Evolutionary conservation across 2,329 filamentous ascomycete species (phyloP).

Genomic region (Escovopsis sp.): DNA sequence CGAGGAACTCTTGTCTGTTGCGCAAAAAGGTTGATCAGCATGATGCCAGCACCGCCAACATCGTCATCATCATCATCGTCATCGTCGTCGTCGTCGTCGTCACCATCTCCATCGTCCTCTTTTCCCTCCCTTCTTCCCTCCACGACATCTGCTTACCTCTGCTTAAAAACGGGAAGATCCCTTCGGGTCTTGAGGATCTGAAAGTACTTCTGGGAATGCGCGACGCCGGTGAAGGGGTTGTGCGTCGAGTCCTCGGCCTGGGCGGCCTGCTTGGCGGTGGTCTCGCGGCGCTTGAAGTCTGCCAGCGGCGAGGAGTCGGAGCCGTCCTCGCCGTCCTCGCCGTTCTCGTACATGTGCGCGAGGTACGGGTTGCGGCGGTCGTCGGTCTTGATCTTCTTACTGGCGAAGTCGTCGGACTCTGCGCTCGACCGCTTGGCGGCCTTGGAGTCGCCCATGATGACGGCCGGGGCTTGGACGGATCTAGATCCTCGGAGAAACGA

Average conservation of each 20-base stretch:
- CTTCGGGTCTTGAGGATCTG: conserved; percentile 72
- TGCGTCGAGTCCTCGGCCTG: conserved; percentile 63
- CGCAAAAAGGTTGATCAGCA: background rate
- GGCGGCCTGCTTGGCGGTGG: conserved; percentile 60
- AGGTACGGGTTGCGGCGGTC: conserved; percentile 65
- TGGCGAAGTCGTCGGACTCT: conserved; percentile 25
- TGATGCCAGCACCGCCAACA: too few species aligned
- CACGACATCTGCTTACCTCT: conserved; percentile 42
- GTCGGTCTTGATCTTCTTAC: conserved; percentile 30
- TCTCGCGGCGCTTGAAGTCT: conserved; percentile 61
- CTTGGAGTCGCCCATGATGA: conserved; percentile 24
- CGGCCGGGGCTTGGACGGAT: too few species aligned
- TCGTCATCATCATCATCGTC: too few species aligned
- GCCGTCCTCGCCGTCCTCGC: conserved; percentile 15
- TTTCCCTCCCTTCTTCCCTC: background rate
- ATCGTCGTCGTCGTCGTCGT: too few species aligned
- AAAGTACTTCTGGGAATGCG: conserved; percentile 75
- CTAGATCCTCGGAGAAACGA: too few species aligned
- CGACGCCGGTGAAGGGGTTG: conserved; percentile 73
- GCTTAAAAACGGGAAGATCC: conserved; percentile 80
- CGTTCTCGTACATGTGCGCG: conserved; percentile 64
- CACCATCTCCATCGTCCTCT: too few species aligned
- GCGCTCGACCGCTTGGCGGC: conserved; percentile 30
- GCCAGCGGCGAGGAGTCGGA: conserved; percentile 37
- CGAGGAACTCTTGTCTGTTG: conserved; percentile 70